phyloP scores from a whole-genome alignment of 2,329 filamentous ascomycete genomes.

The Ophiocordyceps camponoti-leonardi region DNA sequence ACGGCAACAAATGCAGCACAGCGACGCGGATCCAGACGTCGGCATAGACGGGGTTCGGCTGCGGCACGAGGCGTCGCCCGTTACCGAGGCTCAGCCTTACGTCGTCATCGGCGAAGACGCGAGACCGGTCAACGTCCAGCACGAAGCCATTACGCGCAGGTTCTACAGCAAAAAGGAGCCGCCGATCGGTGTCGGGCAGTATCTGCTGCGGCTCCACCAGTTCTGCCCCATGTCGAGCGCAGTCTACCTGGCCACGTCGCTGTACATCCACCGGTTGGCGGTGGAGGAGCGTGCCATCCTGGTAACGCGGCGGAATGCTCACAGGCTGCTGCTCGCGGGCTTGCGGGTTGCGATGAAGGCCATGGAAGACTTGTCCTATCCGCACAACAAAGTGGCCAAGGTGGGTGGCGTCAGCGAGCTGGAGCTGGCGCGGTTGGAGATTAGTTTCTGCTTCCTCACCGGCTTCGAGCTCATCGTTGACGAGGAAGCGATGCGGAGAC shows the following conservation, averaged over 20 bases:
- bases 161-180: slow-evolving; percentile 86
- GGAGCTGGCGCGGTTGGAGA: slow-evolving; percentile 72
- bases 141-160: slow-evolving; percentile 72
- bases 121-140: slow-evolving; percentile 59
- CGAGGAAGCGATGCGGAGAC: slow-evolving; percentile 13
- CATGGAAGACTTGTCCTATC: slow-evolving; percentile 80
- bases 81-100: slow-evolving; percentile 27
- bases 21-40: neutral
- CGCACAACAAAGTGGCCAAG: slow-evolving; percentile 66
- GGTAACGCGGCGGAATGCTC: slow-evolving; percentile 69
- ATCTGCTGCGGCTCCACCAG: slow-evolving; percentile 69
- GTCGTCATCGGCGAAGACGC: slow-evolving; percentile 50
- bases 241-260: slow-evolving; percentile 77
- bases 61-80: slow-evolving; percentile 10
- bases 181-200: slow-evolving; percentile 67
- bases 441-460: slow-evolving; percentile 76
- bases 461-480: slow-evolving; percentile 59
- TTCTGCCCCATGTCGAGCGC: slow-evolving; percentile 90
- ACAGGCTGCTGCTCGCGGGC: slow-evolving; percentile 70
- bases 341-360: slow-evolving; percentile 72
- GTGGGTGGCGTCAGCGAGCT: slow-evolving; percentile 75
- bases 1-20: neutral
- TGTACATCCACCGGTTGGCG: slow-evolving; percentile 73
- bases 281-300: slow-evolving; percentile 62
- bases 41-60: slow-evolving; percentile 38